Evolutionary conservation across 768 basidiomycete genomes (phyloP).

Genomic region (Cytidiella melzeri): DNA sequence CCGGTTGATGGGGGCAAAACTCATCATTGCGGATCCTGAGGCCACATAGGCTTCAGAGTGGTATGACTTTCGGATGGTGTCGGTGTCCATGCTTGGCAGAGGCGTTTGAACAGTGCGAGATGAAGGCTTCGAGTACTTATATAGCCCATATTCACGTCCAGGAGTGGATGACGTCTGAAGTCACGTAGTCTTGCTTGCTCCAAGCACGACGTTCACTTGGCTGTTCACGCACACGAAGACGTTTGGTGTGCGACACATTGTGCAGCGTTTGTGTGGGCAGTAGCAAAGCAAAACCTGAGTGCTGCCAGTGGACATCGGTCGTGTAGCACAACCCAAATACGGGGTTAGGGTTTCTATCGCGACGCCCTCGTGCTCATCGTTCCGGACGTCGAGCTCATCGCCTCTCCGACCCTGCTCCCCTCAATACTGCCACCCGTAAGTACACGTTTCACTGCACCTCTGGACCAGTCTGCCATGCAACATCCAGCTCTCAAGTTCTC

Average conservation of each 20-base stretch:
- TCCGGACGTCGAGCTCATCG: constrained; percentile 30
- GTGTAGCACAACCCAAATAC: not conserved
- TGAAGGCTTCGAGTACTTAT: too few species aligned
- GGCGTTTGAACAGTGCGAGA: too few species aligned
- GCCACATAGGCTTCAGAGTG: constrained; percentile 22
- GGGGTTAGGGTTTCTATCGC: constrained; percentile 20
- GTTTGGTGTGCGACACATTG: too few species aligned
- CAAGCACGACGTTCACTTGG: too few species aligned
- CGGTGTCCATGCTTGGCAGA: constrained; percentile 29
- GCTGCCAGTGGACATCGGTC: not conserved
- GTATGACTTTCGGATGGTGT: constrained; percentile 23
- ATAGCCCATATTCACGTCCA: too few species aligned
- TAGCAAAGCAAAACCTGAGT: too few species aligned
- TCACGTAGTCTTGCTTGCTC: too few species aligned
- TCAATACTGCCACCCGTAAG: constrained; percentile 22
- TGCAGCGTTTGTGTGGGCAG: too few species aligned
- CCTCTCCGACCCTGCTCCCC: constrained; percentile 8
- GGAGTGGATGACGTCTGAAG: too few species aligned
- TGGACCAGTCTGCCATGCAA: not conserved
- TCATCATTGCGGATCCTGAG: constrained; percentile 24
- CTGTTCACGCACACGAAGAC: too few species aligned
- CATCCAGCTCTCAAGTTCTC: constrained; percentile 1
- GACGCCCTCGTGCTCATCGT: constrained; percentile 23
- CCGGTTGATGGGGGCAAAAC: constrained; percentile 31
- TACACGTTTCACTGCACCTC: not conserved